Base-by-base conservation (phyloP, 331 rosid genomes). In the Rhamnella rubrinervis region DNA sequence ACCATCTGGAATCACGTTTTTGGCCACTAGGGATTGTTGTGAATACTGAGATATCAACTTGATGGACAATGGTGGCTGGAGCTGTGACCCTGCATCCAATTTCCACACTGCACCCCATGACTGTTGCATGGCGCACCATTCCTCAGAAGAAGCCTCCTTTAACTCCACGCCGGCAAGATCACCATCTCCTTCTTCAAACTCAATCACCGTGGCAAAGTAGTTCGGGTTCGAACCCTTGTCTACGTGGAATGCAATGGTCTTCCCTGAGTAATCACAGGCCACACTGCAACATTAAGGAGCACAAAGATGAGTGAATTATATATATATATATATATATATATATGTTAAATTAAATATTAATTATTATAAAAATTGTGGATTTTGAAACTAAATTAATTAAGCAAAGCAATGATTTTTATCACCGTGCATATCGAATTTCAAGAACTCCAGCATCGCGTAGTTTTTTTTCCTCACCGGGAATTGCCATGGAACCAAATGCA, bases 31-130 rank as follows among this genome's bases (percentile, higher is more conserved):
- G 10, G 81, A 75, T 47, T 72, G 73, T 5, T 44, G 71, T 3
- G 87, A 83, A 53, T 83, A 79, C 15, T 47, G 41, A 0, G 85
- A 80, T 20, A 82, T 80, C 68, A 83, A 60, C 40, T 51, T 71
- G 14, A 83, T 70, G 1, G 80, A 72, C 14, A 83, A 38, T 4
- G 87, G 85, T 41, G 87, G 71, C 9, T 65, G 44, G 7, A 80
- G 62, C 1, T 46, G 21, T 26, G 76, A 38, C 6, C 82, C 85
- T 12, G 85, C 80, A 58, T 83, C 78, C 7, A 83, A 73, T 44
- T 80, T 83, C 88, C 88, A 83, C 37, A 83, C 78, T 41, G 88
- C 88, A 53, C 88, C 88, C 88, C 85, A 83, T 1, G 88, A 80
- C 12, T 77, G 88, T 12, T 73, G 76, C 88, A 83, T 80, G 37